Conservation (phyloP, 192 early-diverging fungal species). For the Coemansia sp. region DNA sequence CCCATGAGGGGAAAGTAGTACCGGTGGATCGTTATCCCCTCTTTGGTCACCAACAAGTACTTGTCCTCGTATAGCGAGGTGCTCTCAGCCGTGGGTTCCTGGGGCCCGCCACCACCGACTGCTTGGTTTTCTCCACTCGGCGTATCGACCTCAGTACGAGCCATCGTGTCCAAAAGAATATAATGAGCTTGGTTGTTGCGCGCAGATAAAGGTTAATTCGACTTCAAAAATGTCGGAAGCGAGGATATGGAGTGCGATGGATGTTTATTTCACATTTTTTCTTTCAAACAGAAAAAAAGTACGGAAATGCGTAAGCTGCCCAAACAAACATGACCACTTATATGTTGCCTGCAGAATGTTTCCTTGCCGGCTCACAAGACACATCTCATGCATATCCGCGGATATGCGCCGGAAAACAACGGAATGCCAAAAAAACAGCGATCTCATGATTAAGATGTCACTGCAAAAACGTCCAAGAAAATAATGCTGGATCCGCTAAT, state of each 20-base stretch:
- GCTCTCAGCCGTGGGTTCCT: neutral
- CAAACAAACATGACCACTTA: neutral
- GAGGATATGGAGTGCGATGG: neutral
- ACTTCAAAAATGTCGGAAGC: neutral
- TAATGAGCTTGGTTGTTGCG: neutral
- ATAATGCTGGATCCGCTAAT: neutral
- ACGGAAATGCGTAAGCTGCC: neutral
- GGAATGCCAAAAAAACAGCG: too few species aligned
- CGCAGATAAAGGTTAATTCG: neutral
- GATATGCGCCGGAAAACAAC: too few species aligned
- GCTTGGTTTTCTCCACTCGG: neutral
- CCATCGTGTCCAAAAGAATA: neutral
- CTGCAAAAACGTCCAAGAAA: too few species aligned
- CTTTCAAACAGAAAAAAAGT: neutral
- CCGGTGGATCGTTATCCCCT: slow-evolving; percentile 14
- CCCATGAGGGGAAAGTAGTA: slow-evolving; percentile 23
- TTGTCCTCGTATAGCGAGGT: slow-evolving; percentile 19
- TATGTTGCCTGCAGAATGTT: neutral
- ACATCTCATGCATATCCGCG: too few species aligned
- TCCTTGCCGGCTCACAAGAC: too few species aligned
- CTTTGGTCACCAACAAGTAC: neutral
- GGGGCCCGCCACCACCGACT: neutral
- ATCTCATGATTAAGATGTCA: too few species aligned
- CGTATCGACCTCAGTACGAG: neutral
- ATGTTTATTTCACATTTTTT: too few species aligned